Conservation (phyloP, 148 eudicot species). For the Cornus suecica region DNA sequence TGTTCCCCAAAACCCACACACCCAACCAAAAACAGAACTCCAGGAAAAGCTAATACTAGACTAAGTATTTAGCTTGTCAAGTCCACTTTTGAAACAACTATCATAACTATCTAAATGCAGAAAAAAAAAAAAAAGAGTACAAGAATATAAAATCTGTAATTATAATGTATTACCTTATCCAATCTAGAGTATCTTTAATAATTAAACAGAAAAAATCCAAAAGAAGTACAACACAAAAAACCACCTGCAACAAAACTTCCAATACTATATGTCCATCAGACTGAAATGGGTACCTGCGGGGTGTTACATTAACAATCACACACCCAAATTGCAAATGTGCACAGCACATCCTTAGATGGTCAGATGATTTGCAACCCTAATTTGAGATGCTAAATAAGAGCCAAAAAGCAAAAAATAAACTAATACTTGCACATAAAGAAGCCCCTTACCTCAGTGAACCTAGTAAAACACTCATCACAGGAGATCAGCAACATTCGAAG, state of each 20-base stretch:
- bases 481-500: slow-evolving; percentile 45
- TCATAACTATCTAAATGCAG: no score
- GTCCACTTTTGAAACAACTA: no score
- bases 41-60: no score
- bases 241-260: slow-evolving; percentile 7
- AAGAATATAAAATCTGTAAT: no score
- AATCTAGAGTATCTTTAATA: neutral
- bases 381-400: neutral
- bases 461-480: slow-evolving; percentile 18
- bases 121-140: neutral
- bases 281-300: neutral
- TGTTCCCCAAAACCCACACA: no score
- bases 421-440: neutral
- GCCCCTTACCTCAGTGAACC: neutral
- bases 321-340: slow-evolving; percentile 3
- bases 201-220: neutral
- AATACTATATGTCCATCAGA: slow-evolving; percentile 1
- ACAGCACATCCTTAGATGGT: neutral
- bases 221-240: slow-evolving; percentile 5
- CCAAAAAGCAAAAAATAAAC: neutral
- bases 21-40: no score
- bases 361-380: slow-evolving; percentile 5
- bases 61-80: no score
- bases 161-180: neutral
- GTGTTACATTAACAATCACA: neutral